Conservation (phyloP, 2,329 filamentous ascomycete genomes). For the Diaporthe ampelina region DNA sequence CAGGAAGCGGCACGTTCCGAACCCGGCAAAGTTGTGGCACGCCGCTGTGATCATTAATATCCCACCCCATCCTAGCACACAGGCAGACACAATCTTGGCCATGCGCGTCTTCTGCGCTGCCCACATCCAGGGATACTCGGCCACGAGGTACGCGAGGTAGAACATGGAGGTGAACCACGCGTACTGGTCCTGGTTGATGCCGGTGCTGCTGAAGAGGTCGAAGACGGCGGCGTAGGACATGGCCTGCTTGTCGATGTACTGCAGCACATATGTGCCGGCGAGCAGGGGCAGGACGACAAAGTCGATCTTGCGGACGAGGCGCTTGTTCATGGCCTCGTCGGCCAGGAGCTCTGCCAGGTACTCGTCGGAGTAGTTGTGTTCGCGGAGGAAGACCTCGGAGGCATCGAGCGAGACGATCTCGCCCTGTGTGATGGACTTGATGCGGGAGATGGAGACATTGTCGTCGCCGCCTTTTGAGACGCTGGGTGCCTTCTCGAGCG, state of each 20-base stretch:
- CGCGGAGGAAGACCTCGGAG: slow-evolving; percentile 41
- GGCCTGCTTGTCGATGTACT: slow-evolving; percentile 70
- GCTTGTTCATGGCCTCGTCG: slow-evolving; percentile 52
- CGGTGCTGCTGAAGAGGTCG: slow-evolving; percentile 64
- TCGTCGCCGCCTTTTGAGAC: slow-evolving; percentile 27
- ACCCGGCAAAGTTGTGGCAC: slow-evolving; percentile 56
- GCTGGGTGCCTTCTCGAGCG: slow-evolving; percentile 34
- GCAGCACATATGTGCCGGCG: slow-evolving; percentile 63
- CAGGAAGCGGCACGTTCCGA: slow-evolving; percentile 60
- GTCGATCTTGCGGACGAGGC: slow-evolving; percentile 62
- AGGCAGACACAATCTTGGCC: slow-evolving; percentile 52
- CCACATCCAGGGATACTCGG: slow-evolving; percentile 56
- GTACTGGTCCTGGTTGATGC: slow-evolving; percentile 62
- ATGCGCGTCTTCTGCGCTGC: slow-evolving; percentile 53
- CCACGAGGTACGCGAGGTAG: slow-evolving; percentile 63
- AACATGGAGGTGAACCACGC: slow-evolving; percentile 69
- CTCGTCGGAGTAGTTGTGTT: slow-evolving; percentile 40
- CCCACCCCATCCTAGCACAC: slow-evolving; percentile 52
- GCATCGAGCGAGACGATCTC: slow-evolving; percentile 40
- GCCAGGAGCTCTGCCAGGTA: slow-evolving; percentile 54
- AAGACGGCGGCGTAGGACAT: slow-evolving; percentile 69
- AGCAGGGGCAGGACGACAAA: slow-evolving; percentile 65
- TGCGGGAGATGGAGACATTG: slow-evolving; percentile 38
- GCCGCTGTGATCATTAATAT: slow-evolving; percentile 60
- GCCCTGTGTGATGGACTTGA: slow-evolving; percentile 37